Evolutionary conservation across 441 rosid species (phyloP).

Genomic region (Daphne laureola): DNA sequence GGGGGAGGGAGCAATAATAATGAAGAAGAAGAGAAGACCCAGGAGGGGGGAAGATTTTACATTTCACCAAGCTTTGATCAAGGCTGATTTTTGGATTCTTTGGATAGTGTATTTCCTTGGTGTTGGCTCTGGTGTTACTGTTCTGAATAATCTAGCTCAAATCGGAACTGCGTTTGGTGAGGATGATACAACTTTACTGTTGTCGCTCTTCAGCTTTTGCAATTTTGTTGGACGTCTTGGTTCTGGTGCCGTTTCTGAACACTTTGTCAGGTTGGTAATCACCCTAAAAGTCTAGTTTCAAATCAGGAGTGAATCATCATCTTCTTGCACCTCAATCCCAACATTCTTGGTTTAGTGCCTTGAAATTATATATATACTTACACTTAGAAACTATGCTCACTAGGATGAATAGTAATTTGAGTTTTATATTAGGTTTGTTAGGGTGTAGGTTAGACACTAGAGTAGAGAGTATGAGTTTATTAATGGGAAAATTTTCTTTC

Average conservation of each 20-base stretch:
- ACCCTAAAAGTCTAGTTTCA: slow-evolving; percentile 3
- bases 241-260: slow-evolving; percentile 83
- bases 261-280: slow-evolving; percentile 67
- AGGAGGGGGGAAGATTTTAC: slow-evolving; percentile 94
- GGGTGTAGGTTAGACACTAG: too few species aligned
- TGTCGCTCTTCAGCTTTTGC: slow-evolving; percentile 74
- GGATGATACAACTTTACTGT: slow-evolving; percentile 58
- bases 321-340: too few species aligned
- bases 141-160: slow-evolving; percentile 94
- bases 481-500: too few species aligned
- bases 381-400: too few species aligned
- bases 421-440: too few species aligned
- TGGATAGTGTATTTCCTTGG: slow-evolving; percentile 84
- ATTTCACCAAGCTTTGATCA: slow-evolving; percentile 61
- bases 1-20: slow-evolving; percentile 92
- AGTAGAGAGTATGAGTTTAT: too few species aligned
- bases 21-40: slow-evolving; percentile 76
- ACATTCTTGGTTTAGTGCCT: too few species aligned
- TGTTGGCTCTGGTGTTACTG: slow-evolving; percentile 82
- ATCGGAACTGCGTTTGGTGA: slow-evolving; percentile 70
- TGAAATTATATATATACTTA: too few species aligned
- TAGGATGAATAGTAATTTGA: too few species aligned
- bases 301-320: too few species aligned
- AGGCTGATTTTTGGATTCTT: slow-evolving; percentile 97
- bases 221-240: slow-evolving; percentile 89